These are phyloP conservation scores for Phlebiopsis gigantea DNA, from an alignment of 768 basidiomycete genomes.

Conservation along the genomic window DNA sequence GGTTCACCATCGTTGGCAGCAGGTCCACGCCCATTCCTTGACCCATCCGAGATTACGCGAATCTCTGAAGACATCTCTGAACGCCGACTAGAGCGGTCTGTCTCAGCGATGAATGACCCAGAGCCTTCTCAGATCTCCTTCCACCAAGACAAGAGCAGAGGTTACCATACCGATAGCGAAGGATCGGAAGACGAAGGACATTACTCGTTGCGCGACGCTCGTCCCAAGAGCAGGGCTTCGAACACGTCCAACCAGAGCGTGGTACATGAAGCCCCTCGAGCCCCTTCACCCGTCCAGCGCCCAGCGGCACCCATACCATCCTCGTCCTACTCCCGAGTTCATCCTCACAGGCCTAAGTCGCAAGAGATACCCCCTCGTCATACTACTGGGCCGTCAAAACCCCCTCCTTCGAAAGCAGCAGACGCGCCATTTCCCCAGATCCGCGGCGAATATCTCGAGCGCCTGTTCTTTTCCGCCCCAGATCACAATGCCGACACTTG, in stretches of 20 bases:
- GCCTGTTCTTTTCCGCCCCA: slow-evolving; percentile 75
- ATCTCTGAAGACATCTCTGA: slow-evolving; percentile 67
- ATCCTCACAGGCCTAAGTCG: not conserved
- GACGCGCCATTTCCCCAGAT: slow-evolving; percentile 77
- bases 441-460: slow-evolving; percentile 70
- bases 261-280: not conserved
- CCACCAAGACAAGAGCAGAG: slow-evolving; percentile 2
- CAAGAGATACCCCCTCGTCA: not conserved
- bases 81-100: slow-evolving; percentile 47
- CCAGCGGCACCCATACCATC: not conserved
- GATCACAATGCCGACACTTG: slow-evolving; percentile 71
- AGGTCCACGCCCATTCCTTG: slow-evolving; percentile 37
- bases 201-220: not conserved
- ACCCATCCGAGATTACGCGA: slow-evolving; percentile 52
- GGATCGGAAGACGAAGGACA: not conserved
- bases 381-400: not conserved
- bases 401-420: not conserved
- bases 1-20: slow-evolving; percentile 32
- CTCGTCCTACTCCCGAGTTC: not conserved
- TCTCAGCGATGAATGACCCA: slow-evolving; percentile 19
- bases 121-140: slow-evolving; percentile 1
- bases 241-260: not conserved
- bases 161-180: slow-evolving; percentile 2
- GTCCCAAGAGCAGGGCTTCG: not conserved
- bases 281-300: not conserved